phyloP scores from a whole-genome alignment of 225 moss, liverwort and hornwort genomes.

The Rhytidiadelphus loreus region DNA sequence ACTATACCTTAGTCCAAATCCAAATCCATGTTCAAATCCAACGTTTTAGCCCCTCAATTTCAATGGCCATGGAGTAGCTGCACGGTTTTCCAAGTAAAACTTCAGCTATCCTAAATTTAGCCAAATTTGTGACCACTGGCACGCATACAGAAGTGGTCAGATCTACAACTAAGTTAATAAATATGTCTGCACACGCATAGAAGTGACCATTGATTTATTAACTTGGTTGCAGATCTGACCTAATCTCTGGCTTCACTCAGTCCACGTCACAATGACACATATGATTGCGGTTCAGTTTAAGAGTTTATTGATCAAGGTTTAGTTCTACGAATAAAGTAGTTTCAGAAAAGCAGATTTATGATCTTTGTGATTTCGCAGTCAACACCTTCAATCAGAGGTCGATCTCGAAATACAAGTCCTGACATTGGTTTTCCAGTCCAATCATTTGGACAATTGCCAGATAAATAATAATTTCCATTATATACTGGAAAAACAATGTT shows the following conservation, averaged over 20 bases:
- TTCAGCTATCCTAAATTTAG: no score
- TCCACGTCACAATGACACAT: not conserved
- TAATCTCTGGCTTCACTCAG: not conserved
- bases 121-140: no score
- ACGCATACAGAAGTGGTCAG: no score
- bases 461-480: not conserved
- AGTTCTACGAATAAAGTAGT: not conserved
- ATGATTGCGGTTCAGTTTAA: not conserved
- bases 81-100: no score
- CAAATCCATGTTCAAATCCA: no score
- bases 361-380: not conserved
- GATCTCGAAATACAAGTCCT: not conserved
- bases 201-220: no score
- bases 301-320: not conserved
- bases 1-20: no score
- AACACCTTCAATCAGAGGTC: not conserved
- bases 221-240: not conserved
- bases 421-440: not conserved
- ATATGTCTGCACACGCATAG: no score
- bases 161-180: no score
- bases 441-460: not conserved
- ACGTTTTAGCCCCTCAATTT: no score
- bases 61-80: no score
- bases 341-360: not conserved
- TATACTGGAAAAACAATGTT: no score